Percentiles rank a stretch among this genome's conserved stretches.
These are phyloP conservation scores for Fusarium nodosum DNA, from an alignment of 2,329 filamentous ascomycete species.

Conservation along the genomic window DNA sequence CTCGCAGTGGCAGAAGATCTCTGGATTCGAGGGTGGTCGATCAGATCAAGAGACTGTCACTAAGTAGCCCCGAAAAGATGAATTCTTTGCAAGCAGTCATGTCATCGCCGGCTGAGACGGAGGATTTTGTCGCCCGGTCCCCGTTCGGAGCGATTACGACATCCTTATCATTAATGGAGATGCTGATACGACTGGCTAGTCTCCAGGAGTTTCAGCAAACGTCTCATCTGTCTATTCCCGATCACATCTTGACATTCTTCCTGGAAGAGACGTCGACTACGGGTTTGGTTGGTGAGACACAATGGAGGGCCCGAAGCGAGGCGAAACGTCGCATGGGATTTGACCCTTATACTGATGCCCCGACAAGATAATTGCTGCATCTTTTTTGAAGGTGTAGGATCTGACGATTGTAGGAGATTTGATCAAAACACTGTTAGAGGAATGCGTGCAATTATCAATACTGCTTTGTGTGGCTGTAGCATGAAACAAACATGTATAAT, in stretches of 20 bases:
- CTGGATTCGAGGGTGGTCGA: slow-evolving; percentile 58
- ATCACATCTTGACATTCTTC: slow-evolving; percentile 91
- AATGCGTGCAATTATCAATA: slow-evolving; percentile 4
- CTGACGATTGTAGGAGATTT: background rate
- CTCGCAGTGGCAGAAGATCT: slow-evolving; percentile 44
- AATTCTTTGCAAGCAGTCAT: slow-evolving; percentile 16
- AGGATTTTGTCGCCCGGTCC: slow-evolving; percentile 57
- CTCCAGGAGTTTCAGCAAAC: slow-evolving; percentile 93
- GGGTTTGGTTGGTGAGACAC: slow-evolving; percentile 62
- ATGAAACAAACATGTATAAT: slow-evolving; percentile 1
- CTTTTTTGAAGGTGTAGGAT: background rate
- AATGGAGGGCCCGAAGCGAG: slow-evolving; percentile 60
- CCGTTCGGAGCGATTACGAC: slow-evolving; percentile 67
- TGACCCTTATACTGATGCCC: slow-evolving; percentile 67
- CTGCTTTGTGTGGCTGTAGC: background rate
- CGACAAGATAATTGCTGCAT: slow-evolving; percentile 44
- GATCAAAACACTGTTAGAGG: slow-evolving; percentile 16
- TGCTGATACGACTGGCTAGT: slow-evolving; percentile 85
- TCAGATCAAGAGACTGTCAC: slow-evolving; percentile 58
- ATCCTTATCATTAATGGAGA: slow-evolving; percentile 84
- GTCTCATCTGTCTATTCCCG: slow-evolving; percentile 89
- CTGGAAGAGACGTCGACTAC: slow-evolving; percentile 72
- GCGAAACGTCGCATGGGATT: slow-evolving; percentile 67
- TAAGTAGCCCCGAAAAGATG: slow-evolving; percentile 43
- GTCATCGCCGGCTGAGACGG: slow-evolving; percentile 38